phyloP scores from a whole-genome alignment of 768 basidiomycete genomes.

The Suillus americanus region DNA sequence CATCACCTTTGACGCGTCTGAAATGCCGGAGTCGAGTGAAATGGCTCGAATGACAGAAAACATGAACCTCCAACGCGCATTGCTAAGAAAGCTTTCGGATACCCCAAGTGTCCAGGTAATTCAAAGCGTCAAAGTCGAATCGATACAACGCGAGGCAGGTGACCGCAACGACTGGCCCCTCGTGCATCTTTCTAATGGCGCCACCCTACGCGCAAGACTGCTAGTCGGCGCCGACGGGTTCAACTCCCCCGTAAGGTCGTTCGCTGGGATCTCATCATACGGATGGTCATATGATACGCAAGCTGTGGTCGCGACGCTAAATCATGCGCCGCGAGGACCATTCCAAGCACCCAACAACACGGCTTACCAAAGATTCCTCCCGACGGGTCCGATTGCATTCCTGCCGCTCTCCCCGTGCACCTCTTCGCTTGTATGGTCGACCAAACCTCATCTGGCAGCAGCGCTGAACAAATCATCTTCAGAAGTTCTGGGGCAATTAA shows the following conservation, averaged over 20 bases:
- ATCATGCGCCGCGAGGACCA: slow-evolving; percentile 63
- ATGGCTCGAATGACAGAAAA: slow-evolving; percentile 93
- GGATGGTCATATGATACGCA: slow-evolving; percentile 92
- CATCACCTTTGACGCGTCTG: slow-evolving; percentile 65
- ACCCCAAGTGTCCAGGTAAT: slow-evolving; percentile 58
- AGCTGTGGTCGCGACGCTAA: slow-evolving; percentile 87
- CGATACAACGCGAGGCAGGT: slow-evolving; percentile 49
- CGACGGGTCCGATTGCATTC: slow-evolving; percentile 95
- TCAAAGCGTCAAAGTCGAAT: slow-evolving; percentile 73
- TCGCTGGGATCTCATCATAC: slow-evolving; percentile 80
- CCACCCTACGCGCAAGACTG: slow-evolving; percentile 66
- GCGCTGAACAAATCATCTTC: slow-evolving; percentile 67
- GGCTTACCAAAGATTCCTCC: slow-evolving; percentile 92
- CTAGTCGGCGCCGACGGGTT: slow-evolving; percentile 94
- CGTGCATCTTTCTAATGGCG: slow-evolving; percentile 70
- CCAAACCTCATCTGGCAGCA: slow-evolving; percentile 71
- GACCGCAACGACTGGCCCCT: slow-evolving; percentile 74
- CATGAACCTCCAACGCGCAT: slow-evolving; percentile 85
- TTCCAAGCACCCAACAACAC: slow-evolving; percentile 70
- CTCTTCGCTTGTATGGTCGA: slow-evolving; percentile 96
- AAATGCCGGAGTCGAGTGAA: slow-evolving; percentile 36
- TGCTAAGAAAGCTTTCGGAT: slow-evolving; percentile 61
- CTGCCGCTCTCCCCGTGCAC: slow-evolving; percentile 77
- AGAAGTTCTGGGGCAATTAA: slow-evolving; percentile 64
- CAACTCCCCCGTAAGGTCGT: slow-evolving; percentile 90